phyloP scores from a whole-genome alignment of 1,284 basidiomycete species.

The Singerocomus rubriflavus region DNA sequence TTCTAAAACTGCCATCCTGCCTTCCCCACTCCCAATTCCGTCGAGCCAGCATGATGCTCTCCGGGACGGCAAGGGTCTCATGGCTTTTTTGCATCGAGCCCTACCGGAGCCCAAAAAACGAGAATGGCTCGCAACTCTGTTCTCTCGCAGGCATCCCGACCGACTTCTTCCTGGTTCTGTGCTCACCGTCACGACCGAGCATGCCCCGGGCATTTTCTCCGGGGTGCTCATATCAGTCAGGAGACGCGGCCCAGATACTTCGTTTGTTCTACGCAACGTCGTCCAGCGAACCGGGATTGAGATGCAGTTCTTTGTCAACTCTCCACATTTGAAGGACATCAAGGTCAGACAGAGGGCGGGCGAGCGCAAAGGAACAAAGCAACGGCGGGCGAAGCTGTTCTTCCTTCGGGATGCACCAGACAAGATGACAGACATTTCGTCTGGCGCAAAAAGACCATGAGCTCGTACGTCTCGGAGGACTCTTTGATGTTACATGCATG shows the following conservation, averaged over 20 bases:
- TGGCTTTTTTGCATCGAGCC: slow-evolving; percentile 68
- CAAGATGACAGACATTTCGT: slow-evolving; percentile 77
- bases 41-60: slow-evolving; percentile 43
- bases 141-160: slow-evolving; percentile 64
- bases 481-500: background rate
- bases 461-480: slow-evolving; percentile 14
- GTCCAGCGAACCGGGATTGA: slow-evolving; percentile 88
- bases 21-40: slow-evolving; percentile 43
- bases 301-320: slow-evolving; percentile 83
- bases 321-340: slow-evolving; percentile 84
- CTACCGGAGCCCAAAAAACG: slow-evolving; percentile 69
- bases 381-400: slow-evolving; percentile 74
- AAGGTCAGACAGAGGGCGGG: slow-evolving; percentile 63
- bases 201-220: slow-evolving; percentile 75
- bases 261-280: slow-evolving; percentile 82
- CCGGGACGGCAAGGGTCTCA: slow-evolving; percentile 71
- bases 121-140: slow-evolving; percentile 62
- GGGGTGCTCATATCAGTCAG: slow-evolving; percentile 82
- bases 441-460: slow-evolving; percentile 42
- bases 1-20: slow-evolving; percentile 63
- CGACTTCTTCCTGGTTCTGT: slow-evolving; percentile 79
- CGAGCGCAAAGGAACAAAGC: slow-evolving; percentile 49
- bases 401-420: slow-evolving; percentile 75
- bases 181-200: slow-evolving; percentile 68
- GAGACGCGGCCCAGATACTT: slow-evolving; percentile 78